Conservation (phyloP, 306 rosid species). For the Lablab purpureus region DNA sequence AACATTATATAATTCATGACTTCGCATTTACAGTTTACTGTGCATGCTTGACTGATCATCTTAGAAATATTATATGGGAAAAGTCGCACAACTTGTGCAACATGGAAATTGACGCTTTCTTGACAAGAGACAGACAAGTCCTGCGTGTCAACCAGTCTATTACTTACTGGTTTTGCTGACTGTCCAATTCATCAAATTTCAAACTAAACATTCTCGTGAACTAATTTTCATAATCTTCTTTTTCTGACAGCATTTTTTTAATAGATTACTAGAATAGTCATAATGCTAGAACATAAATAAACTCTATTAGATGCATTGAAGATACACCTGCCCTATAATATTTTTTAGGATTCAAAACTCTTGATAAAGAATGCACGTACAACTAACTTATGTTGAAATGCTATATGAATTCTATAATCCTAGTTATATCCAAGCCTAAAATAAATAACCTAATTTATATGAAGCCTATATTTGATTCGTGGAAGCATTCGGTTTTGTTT, state of each 20-base stretch:
- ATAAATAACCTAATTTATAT: neutral
- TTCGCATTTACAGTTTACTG: neutral
- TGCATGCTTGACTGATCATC: neutral
- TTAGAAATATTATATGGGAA: slow-evolving; percentile 19
- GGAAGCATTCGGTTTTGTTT: slow-evolving; percentile 8
- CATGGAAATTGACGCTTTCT: slow-evolving; percentile 11
- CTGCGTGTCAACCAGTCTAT: slow-evolving; percentile 19
- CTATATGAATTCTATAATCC: slow-evolving; percentile 4
- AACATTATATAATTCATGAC: slow-evolving; percentile 29
- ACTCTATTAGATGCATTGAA: neutral
- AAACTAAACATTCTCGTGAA: slow-evolving; percentile 15
- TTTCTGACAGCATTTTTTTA: neutral
- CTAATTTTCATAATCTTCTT: neutral
- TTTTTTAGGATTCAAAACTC: slow-evolving; percentile 2
- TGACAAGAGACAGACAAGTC: slow-evolving; percentile 26
- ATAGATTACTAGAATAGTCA: neutral
- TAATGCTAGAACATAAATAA: neutral
- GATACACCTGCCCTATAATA: slow-evolving; percentile 5
- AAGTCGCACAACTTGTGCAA: slow-evolving; percentile 1
- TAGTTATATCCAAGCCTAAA: slow-evolving; percentile 32
- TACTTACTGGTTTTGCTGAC: slow-evolving; percentile 2
- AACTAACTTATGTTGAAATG: slow-evolving; percentile 20
- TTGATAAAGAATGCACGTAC: neutral
- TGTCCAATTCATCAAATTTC: slow-evolving; percentile 14
- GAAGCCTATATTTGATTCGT: slow-evolving; percentile 19